Conservation (phyloP, 768 basidiomycete species). For the Suillus weaverae region DNA sequence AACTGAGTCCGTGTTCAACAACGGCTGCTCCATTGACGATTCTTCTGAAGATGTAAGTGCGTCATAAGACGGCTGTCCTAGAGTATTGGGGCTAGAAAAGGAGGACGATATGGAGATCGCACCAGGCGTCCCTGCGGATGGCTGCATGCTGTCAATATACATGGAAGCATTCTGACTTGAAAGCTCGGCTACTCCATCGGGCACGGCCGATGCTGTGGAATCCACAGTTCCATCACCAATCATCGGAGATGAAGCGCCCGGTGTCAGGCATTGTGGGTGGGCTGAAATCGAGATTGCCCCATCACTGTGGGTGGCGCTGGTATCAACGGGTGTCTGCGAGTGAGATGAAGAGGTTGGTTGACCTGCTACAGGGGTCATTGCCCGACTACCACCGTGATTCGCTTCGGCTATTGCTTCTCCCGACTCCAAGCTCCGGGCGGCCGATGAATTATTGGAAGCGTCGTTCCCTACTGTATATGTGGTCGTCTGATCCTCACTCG, state of each 20-base stretch:
- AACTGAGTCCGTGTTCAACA: slow-evolving; percentile 7
- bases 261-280: slow-evolving; percentile 20
- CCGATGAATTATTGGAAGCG: slow-evolving; percentile 6
- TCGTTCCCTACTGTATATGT: slow-evolving; percentile 5
- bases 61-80: slow-evolving; percentile 36
- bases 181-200: slow-evolving; percentile 1
- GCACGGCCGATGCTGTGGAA: slow-evolving; percentile 1
- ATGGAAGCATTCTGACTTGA: slow-evolving; percentile 6
- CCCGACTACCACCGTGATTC: slow-evolving; percentile 23
- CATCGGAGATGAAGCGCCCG: slow-evolving; percentile 2
- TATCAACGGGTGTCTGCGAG: slow-evolving; percentile 25
- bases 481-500: slow-evolving; percentile 10
- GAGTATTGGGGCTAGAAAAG: slow-evolving; percentile 23
- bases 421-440: slow-evolving; percentile 12
- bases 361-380: slow-evolving; percentile 36
- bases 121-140: slow-evolving; percentile 19
- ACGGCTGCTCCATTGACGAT: slow-evolving; percentile 24
- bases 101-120: slow-evolving; percentile 29
- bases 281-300: slow-evolving; percentile 19
- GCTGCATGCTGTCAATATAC: not conserved
- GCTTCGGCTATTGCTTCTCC: slow-evolving; percentile 13
- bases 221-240: slow-evolving; percentile 13
- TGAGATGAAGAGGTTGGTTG: slow-evolving; percentile 33
- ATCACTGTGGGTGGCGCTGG: slow-evolving; percentile 28
- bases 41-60: slow-evolving; percentile 47